These are phyloP conservation scores for Murraya paniculata DNA, from an alignment of 345 rosid species.

Conservation along the genomic window DNA sequence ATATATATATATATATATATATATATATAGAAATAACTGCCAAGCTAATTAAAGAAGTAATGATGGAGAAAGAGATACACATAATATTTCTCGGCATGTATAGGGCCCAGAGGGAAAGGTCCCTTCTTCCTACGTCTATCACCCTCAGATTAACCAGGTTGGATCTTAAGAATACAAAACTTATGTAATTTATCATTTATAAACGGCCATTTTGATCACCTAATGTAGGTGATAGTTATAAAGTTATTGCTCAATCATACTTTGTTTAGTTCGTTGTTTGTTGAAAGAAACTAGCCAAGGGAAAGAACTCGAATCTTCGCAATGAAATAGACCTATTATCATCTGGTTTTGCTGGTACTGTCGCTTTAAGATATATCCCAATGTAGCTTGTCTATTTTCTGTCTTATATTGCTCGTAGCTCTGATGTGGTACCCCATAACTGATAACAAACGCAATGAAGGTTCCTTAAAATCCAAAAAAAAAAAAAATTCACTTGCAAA, in stretches of 20 bases:
- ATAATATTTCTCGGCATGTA: not conserved
- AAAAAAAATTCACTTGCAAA: constrained; percentile 25
- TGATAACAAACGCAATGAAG: constrained; percentile 23
- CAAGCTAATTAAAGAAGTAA: not conserved
- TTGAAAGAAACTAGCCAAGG: not conserved
- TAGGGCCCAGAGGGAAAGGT: not conserved
- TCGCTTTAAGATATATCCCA: constrained; percentile 5
- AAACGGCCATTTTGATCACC: not conserved
- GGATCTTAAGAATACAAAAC: not conserved
- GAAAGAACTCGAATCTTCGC: constrained; percentile 7
- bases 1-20: too few species aligned
- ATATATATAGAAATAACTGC: not conserved
- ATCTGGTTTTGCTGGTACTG: constrained; percentile 4
- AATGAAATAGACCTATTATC: not conserved
- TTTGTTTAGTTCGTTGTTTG: not conserved
- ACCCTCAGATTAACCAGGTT: not conserved
- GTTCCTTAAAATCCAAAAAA: constrained; percentile 36
- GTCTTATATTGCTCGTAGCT: not conserved
- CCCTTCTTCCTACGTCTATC: not conserved
- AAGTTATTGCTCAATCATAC: not conserved
- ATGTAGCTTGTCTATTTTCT: not conserved
- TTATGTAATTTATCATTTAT: not conserved
- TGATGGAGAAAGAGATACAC: not conserved
- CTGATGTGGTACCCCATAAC: constrained; percentile 16
- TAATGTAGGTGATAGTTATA: not conserved